These are phyloP conservation scores for Colletotrichum caudatum DNA, from an alignment of 2,329 filamentous ascomycete species.

Conservation along the genomic window DNA sequence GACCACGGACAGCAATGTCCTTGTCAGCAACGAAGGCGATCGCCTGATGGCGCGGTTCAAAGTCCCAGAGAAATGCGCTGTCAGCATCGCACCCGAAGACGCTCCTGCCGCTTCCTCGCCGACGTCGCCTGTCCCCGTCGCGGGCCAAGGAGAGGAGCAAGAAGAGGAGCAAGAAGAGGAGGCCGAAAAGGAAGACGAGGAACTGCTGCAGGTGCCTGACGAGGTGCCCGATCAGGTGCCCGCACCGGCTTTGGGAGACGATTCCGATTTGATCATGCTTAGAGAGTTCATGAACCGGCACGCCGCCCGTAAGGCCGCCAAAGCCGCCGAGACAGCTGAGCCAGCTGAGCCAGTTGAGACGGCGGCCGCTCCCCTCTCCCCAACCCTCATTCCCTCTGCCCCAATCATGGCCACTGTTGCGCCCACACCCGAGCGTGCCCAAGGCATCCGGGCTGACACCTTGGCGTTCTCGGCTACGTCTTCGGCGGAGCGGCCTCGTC, in stretches of 20 bases:
- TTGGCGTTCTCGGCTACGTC: conserved; percentile 17
- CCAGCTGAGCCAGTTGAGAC: conserved; percentile 12
- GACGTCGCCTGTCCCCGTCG: background rate
- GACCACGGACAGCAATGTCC: conserved; percentile 20
- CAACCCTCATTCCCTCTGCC: background rate
- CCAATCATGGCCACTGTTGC: conserved; percentile 15
- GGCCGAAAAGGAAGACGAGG: background rate
- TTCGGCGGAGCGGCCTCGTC: conserved; percentile 11
- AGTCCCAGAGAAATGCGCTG: conserved; percentile 30
- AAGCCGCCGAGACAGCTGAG: conserved; percentile 47
- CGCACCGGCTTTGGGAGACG: conserved; percentile 5
- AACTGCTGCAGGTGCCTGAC: background rate
- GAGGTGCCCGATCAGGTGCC: background rate
- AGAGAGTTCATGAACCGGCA: conserved; percentile 32
- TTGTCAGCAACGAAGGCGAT: conserved; percentile 16
- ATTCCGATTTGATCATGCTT: conserved; percentile 27
- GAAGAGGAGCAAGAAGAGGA: background rate
- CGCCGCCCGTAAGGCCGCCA: conserved; percentile 50
- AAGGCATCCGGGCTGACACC: conserved; percentile 20
- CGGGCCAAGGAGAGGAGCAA: background rate
- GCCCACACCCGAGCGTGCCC: conserved; percentile 26
- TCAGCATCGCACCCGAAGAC: background rate
- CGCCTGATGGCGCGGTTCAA: conserved; percentile 41
- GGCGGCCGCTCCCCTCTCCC: background rate
- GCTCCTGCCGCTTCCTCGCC: background rate